Conservation (phyloP, 2,329 filamentous ascomycete species). For the Neoarthrinium moseri region DNA sequence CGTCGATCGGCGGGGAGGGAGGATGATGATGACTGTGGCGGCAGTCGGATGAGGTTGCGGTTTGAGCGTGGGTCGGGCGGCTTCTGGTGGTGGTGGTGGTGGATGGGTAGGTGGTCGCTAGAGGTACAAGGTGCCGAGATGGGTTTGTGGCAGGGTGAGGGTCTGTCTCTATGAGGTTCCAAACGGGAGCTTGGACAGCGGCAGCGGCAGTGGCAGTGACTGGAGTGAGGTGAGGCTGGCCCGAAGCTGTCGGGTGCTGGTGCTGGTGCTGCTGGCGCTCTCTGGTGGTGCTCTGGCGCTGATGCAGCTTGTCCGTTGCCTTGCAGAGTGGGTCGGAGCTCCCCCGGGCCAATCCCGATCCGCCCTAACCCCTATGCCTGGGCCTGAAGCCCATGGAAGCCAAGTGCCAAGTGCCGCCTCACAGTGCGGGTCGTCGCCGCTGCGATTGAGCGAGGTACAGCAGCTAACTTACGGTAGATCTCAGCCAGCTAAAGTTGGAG, state of each 20-base stretch:
- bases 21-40: too few species aligned
- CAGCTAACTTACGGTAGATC: too few species aligned
- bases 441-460: too few species aligned
- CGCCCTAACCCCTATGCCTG: not conserved
- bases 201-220: not conserved
- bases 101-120: not conserved
- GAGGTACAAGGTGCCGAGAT: too few species aligned
- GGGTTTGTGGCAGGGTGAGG: too few species aligned
- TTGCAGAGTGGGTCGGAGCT: not conserved
- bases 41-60: too few species aligned
- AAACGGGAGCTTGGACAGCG: slow-evolving; percentile 3
- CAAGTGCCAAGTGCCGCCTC: too few species aligned
- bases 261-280: slow-evolving; percentile 14
- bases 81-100: not conserved
- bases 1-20: too few species aligned
- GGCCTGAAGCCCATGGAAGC: too few species aligned
- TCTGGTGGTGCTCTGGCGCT: slow-evolving; percentile 6
- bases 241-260: not conserved
- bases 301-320: not conserved
- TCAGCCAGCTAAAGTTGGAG: too few species aligned
- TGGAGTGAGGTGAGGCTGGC: slow-evolving; percentile 7
- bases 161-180: not conserved
- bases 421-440: not conserved
- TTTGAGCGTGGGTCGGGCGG: not conserved
- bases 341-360: not conserved